phyloP scores from a whole-genome alignment of 257 asterid species.

The Capsicum rhomboideum region DNA sequence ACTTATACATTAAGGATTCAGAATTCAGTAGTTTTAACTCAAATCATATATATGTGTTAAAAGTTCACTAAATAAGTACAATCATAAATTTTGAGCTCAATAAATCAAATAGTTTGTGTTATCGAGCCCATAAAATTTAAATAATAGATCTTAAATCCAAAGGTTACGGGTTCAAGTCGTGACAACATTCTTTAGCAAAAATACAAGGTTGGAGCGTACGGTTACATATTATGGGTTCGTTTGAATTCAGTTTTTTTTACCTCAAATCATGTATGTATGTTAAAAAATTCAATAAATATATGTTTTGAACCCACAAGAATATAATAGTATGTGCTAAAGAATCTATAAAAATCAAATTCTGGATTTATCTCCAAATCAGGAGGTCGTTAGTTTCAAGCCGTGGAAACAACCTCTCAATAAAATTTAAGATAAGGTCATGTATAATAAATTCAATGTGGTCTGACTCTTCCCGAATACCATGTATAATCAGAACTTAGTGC shows the following conservation, averaged over 20 bases:
- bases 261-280: not conserved
- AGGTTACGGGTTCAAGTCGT: not conserved
- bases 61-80: not conserved
- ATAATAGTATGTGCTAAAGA: not conserved
- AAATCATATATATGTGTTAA: not conserved
- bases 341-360: not conserved
- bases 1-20: not conserved
- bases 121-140: not conserved
- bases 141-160: no score
- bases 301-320: not conserved
- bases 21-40: not conserved
- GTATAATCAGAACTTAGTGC: not conserved
- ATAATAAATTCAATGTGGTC: fast-evolving
- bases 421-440: not conserved
- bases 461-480: fast-evolving
- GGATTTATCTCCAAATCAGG: fast-evolving
- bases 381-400: fast-evolving
- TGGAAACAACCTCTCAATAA: not conserved
- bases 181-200: not conserved
- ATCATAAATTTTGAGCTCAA: not conserved
- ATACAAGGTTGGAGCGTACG: not conserved
- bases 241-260: no score
- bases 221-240: not conserved
- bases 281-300: no score
- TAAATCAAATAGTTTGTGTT: not conserved